A percentile compares a stretch with the other conserved stretches of the same genome.
These are phyloP conservation scores for Chytridiales sp. DNA, from an alignment of 371 early-diverging fungal species.

Conservation along the genomic window DNA sequence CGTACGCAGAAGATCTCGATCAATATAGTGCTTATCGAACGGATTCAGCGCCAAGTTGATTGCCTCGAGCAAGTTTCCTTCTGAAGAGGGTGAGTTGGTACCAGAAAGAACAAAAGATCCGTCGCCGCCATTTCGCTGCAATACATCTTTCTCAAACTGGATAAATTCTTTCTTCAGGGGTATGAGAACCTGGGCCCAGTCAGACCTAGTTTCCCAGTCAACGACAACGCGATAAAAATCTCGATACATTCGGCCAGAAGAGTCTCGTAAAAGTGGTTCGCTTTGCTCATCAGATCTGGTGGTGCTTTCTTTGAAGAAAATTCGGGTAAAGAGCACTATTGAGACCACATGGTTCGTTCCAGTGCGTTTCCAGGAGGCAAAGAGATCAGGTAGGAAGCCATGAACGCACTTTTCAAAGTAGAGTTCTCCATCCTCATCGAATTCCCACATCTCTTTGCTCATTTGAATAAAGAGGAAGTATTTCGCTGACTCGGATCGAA, in stretches of 20 bases:
- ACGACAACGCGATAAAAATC: constrained; percentile 94
- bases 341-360: constrained; percentile 95
- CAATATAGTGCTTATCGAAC: constrained; percentile 89
- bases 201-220: constrained; percentile 86
- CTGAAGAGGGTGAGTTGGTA: constrained; percentile 59
- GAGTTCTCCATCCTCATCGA: constrained; percentile 93
- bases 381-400: constrained; percentile 87
- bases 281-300: constrained; percentile 7
- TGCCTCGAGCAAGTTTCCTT: constrained; percentile 93
- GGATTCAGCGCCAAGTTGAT: constrained; percentile 93
- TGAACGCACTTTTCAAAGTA: constrained; percentile 88
- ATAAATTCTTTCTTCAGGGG: constrained; percentile 75
- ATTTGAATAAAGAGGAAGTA: constrained; percentile 93
- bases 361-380: constrained; percentile 78
- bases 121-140: constrained; percentile 49
- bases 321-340: constrained; percentile 87
- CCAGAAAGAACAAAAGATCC: constrained; percentile 56
- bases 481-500: constrained; percentile 91
- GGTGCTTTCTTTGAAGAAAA: constrained; percentile 61
- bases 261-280: constrained; percentile 19
- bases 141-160: constrained; percentile 74
- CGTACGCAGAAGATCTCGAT: constrained; percentile 88
- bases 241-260: constrained; percentile 52
- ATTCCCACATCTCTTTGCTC: constrained; percentile 95
- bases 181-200: constrained; percentile 79